phyloP scores from a whole-genome alignment of 306 rosid genomes.

The Castanea mollissima region DNA sequence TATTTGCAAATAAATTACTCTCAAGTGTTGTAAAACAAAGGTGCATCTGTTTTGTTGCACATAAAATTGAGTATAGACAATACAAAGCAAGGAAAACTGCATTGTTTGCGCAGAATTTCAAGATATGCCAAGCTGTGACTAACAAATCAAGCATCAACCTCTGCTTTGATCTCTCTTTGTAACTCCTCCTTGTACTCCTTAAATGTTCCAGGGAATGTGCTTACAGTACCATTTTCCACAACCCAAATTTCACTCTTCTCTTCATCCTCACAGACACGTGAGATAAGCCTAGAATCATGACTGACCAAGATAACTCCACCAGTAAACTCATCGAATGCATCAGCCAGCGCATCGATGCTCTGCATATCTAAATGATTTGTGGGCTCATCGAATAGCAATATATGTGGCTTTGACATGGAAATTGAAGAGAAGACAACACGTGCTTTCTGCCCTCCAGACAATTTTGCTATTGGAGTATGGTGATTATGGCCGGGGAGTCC shows the following conservation, averaged over 20 bases:
- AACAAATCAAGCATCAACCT: slow-evolving; percentile 50
- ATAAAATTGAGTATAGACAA: too few species aligned
- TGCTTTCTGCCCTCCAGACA: slow-evolving; percentile 71
- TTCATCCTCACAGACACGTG: slow-evolving; percentile 45
- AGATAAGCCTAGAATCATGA: slow-evolving; percentile 75
- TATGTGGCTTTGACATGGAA: slow-evolving; percentile 85
- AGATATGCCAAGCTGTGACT: neutral
- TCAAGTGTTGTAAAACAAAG: too few species aligned
- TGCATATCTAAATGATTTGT: slow-evolving; percentile 85
- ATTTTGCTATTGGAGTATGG: slow-evolving; percentile 64
- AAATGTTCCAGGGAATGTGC: slow-evolving; percentile 42
- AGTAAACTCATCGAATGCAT: slow-evolving; percentile 67
- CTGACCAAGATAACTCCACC: slow-evolving; percentile 82
- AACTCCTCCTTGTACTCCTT: slow-evolving; percentile 68
- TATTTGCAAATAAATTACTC: too few species aligned
- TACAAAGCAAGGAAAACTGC: too few species aligned
- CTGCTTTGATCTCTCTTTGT: slow-evolving; percentile 53
- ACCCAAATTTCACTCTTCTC: slow-evolving; percentile 85
- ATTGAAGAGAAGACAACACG: slow-evolving; percentile 81
- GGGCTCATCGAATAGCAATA: slow-evolving; percentile 73
- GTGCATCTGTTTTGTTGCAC: too few species aligned
- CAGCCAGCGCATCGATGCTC: slow-evolving; percentile 78
- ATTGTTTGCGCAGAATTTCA: too few species aligned
- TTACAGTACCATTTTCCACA: slow-evolving; percentile 63
- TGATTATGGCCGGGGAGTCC: slow-evolving; percentile 75